These are phyloP conservation scores for Didymosphaeria variabile DNA, from an alignment of 2,329 filamentous ascomycete species.

Conservation along the genomic window DNA sequence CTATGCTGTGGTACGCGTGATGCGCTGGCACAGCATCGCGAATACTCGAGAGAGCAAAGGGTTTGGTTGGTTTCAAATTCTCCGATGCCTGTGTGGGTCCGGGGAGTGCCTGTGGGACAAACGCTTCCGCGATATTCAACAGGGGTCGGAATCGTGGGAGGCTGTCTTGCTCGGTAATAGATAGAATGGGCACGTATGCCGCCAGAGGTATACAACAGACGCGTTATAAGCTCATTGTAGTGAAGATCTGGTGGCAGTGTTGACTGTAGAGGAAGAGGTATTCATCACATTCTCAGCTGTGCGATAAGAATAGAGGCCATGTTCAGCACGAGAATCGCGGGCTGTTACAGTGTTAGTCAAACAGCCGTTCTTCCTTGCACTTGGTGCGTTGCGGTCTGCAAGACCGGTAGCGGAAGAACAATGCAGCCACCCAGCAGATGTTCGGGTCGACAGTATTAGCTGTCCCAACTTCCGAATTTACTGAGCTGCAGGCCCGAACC, in stretches of 20 bases:
- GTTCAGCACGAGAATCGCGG: neutral
- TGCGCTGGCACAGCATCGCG: neutral
- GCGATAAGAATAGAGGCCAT: neutral
- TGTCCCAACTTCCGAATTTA: neutral
- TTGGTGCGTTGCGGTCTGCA: neutral
- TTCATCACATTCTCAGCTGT: neutral
- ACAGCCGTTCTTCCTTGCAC: neutral
- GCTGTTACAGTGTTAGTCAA: neutral
- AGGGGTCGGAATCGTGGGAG: neutral
- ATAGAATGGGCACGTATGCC: neutral
- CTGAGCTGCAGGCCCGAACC: neutral
- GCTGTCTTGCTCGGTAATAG: neutral
- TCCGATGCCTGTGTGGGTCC: constrained; percentile 11
- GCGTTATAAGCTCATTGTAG: neutral
- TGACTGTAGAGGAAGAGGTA: neutral
- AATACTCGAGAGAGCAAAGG: neutral
- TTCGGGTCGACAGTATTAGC: neutral
- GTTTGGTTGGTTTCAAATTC: constrained; percentile 17
- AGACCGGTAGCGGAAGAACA: neutral
- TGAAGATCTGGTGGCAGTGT: neutral
- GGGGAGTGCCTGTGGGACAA: neutral
- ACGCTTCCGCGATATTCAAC: neutral
- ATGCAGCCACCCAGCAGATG: neutral
- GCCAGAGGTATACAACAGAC: neutral
- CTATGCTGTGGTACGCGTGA: neutral